A percentile compares a stretch with the other conserved stretches of the same genome.
phyloP scores from a whole-genome alignment of 345 rosid genomes.

The Rubroshorea leprosula region DNA sequence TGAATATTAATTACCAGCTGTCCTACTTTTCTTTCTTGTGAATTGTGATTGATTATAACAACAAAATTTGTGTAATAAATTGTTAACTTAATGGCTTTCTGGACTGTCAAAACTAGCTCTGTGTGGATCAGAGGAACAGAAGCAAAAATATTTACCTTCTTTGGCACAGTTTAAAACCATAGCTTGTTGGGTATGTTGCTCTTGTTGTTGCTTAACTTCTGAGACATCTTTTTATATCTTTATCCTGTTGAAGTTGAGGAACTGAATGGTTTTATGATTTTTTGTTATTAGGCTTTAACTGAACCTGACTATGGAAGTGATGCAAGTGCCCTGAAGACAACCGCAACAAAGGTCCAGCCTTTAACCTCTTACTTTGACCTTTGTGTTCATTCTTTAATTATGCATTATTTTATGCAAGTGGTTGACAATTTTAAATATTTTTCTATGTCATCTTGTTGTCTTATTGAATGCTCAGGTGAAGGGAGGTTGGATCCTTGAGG shows the following conservation, averaged over 20 bases:
- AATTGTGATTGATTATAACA: too few species aligned
- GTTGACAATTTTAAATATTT: conserved; percentile 7
- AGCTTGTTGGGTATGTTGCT: conserved; percentile 78
- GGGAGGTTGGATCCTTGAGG: conserved; percentile 89
- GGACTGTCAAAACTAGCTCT: conserved; percentile 49
- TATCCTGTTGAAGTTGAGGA: conserved; percentile 5
- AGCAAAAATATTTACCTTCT: conserved; percentile 74
- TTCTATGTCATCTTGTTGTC: too few species aligned
- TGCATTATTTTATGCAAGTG: too few species aligned
- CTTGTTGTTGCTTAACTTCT: neutral
- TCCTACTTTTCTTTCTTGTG: neutral
- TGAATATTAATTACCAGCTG: too few species aligned
- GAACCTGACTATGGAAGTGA: conserved; percentile 97
- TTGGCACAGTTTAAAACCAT: conserved; percentile 64
- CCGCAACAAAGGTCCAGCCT: conserved; percentile 70
- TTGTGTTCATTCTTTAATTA: neutral
- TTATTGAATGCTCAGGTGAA: conserved; percentile 46
- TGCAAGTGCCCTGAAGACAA: conserved; percentile 76
- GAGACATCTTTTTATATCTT: conserved; percentile 6
- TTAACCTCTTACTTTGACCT: conserved; percentile 3
- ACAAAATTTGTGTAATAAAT: neutral
- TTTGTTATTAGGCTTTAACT: conserved; percentile 63
- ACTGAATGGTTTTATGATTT: neutral
- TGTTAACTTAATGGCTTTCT: conserved; percentile 15
- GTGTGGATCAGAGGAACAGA: conserved; percentile 93